Percentiles rank a stretch among this genome's conserved stretches.
Conservation (phyloP, 306 rosid genomes). For the Sindora glabra region DNA sequence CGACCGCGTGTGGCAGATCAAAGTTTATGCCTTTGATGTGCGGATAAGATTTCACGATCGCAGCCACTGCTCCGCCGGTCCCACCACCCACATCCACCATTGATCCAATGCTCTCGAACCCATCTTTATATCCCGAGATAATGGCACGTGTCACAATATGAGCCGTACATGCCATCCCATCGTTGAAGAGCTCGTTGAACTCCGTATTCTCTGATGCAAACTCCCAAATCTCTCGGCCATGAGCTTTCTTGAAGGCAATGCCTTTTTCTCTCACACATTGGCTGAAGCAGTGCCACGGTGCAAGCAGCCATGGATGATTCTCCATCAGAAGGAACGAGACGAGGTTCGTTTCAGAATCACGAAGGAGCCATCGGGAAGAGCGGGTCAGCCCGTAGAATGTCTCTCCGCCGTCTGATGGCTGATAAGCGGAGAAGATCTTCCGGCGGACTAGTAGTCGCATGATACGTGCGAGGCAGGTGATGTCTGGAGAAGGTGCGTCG, state of each 20-base stretch:
- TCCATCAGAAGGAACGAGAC: not conserved
- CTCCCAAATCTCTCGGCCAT: slow-evolving; percentile 27
- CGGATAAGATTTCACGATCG: slow-evolving; percentile 21
- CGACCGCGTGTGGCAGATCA: slow-evolving; percentile 27
- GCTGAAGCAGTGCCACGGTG: slow-evolving; percentile 25
- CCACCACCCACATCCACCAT: slow-evolving; percentile 40
- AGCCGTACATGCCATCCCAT: slow-evolving; percentile 28
- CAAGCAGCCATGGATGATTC: slow-evolving; percentile 2
- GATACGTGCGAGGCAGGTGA: not conserved
- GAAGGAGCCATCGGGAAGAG: not conserved
- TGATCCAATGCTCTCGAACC: slow-evolving; percentile 5
- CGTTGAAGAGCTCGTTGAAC: slow-evolving; percentile 24
- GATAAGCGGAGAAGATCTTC: not conserved
- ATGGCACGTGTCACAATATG: not conserved
- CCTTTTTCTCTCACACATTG: slow-evolving; percentile 18
- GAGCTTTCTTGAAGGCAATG: slow-evolving; percentile 17
- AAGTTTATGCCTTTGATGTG: slow-evolving; percentile 29
- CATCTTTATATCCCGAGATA: slow-evolving; percentile 5
- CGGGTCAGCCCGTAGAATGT: not conserved
- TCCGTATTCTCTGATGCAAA: slow-evolving; percentile 7
- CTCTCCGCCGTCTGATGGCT: not conserved
- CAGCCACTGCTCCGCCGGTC: slow-evolving; percentile 9
- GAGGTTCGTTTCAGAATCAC: not conserved
- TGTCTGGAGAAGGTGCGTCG: not conserved
- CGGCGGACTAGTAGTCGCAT: not conserved